A percentile compares a stretch with the other conserved stretches of the same genome.
Conservation (phyloP, 148 eudicot genomes). For the Limonium bicolor region DNA sequence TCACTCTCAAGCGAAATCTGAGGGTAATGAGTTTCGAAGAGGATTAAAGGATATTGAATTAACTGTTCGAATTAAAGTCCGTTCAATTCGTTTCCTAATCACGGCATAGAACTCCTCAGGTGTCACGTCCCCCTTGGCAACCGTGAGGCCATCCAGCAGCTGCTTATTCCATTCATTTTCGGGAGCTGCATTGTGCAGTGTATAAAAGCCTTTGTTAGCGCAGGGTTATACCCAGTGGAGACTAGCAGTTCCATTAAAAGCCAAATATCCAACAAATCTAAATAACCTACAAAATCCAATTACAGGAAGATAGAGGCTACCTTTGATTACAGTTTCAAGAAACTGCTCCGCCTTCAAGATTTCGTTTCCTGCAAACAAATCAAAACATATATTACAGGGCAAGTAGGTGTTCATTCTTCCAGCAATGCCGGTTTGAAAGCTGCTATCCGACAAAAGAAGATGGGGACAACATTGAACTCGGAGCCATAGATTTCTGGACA, state of each 20-base stretch:
- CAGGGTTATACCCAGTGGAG: neutral
- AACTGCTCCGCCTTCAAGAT: conserved; percentile 58
- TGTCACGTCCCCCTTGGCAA: conserved; percentile 69
- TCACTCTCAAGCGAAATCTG: too few species aligned
- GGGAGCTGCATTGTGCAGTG: conserved; percentile 38
- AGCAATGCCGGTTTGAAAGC: neutral
- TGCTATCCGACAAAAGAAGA: neutral
- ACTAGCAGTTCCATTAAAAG: neutral
- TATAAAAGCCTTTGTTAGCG: conserved; percentile 2
- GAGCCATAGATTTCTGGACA: too few species aligned
- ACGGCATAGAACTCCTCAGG: conserved; percentile 67
- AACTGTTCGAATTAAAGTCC: conserved; percentile 79
- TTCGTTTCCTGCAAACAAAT: conserved; percentile 40
- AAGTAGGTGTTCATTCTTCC: too few species aligned
- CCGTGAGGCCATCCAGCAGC: conserved; percentile 48
- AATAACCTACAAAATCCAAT: too few species aligned
- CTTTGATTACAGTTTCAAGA: conserved; percentile 82
- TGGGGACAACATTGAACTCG: too few species aligned
- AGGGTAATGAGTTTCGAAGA: too few species aligned
- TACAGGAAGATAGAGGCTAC: too few species aligned
- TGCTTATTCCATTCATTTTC: conserved; percentile 74
- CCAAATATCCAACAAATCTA: neutral
- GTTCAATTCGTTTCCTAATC: conserved; percentile 76
- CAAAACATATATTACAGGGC: conserved; percentile 8
- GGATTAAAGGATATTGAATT: neutral